Conservation (phyloP, 2,329 filamentous ascomycete species). For the Penicillium hordei region DNA sequence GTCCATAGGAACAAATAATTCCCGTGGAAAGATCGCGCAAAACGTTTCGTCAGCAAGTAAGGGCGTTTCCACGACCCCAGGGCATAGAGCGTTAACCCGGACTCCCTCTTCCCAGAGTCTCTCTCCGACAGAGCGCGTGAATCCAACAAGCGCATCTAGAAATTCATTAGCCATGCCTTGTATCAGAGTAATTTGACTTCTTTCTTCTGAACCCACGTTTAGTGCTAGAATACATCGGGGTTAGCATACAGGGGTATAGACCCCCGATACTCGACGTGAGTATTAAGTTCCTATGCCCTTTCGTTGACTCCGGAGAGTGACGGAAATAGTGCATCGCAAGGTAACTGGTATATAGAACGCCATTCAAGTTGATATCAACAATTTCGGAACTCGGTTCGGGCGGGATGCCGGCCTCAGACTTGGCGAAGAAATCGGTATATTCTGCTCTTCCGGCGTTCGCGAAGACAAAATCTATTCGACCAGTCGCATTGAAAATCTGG, state of each 20-base stretch:
- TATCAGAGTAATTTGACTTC: too few relatives aligned
- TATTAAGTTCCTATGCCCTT: conserved; percentile 28
- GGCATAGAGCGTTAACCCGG: conserved; percentile 36
- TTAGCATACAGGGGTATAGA: conserved; percentile 35
- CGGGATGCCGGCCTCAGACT: conserved; percentile 24
- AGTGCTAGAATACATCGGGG: conserved; percentile 40
- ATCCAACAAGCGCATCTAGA: conserved; percentile 37
- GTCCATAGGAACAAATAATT: conserved; percentile 12
- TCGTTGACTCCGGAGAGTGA: conserved; percentile 23
- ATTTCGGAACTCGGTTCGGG: conserved; percentile 33
- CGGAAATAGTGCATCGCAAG: conserved; percentile 45
- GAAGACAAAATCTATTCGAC: conserved; percentile 51
- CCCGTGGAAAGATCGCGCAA: conserved; percentile 34
- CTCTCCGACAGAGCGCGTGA: conserved; percentile 39
- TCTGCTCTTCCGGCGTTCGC: conserved; percentile 52
- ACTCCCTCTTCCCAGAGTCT: conserved; percentile 38
- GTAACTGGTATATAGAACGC: conserved; percentile 42
- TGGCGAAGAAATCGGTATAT: conserved; percentile 40
- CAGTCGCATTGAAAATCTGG: conserved; percentile 34
- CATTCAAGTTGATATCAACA: conserved; percentile 45
- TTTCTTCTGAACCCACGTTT: conserved; percentile 30
- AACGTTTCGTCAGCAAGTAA: conserved; percentile 35
- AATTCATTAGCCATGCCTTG: background rate
- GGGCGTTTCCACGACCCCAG: conserved; percentile 37
- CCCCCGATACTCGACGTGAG: conserved; percentile 42